These are phyloP conservation scores for Calonectria ilicicola DNA, from an alignment of 2,329 filamentous ascomycete species.

Conservation along the genomic window DNA sequence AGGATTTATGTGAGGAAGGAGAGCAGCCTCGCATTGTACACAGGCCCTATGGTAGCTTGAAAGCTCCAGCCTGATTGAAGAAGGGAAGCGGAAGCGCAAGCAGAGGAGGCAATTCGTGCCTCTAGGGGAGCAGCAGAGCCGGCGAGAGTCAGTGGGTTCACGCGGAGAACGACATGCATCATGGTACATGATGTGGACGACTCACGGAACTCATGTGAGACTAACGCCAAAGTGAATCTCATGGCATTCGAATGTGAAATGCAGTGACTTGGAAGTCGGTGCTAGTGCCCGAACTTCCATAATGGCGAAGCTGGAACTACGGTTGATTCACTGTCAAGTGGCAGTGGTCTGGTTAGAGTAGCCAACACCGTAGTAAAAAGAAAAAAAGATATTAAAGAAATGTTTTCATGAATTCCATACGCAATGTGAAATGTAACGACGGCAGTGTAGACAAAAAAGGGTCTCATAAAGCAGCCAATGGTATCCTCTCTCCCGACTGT, in stretches of 20 bases:
- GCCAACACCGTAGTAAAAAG: slow-evolving; percentile 40
- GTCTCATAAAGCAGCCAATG: not conserved
- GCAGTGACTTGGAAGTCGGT: slow-evolving; percentile 36
- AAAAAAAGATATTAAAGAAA: slow-evolving; percentile 33
- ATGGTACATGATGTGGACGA: slow-evolving; percentile 39
- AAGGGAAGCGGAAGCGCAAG: slow-evolving; percentile 38
- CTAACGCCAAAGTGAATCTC: slow-evolving; percentile 33
- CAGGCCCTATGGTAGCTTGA: slow-evolving; percentile 73
- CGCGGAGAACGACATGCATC: slow-evolving; percentile 37
- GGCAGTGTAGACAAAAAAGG: not conserved
- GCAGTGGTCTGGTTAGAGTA: slow-evolving; percentile 37
- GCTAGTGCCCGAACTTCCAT: slow-evolving; percentile 43
- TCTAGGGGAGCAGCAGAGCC: slow-evolving; percentile 34
- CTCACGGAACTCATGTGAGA: slow-evolving; percentile 36
- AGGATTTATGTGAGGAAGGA: slow-evolving; percentile 50
- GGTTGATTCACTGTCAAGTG: slow-evolving; percentile 43
- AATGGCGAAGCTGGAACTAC: slow-evolving; percentile 40
- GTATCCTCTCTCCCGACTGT: not conserved
- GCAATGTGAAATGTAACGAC: not conserved
- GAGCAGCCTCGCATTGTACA: slow-evolving; percentile 44
- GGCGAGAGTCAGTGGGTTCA: slow-evolving; percentile 35
- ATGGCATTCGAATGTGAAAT: slow-evolving; percentile 35
- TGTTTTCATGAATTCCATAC: not conserved
- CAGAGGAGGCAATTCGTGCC: slow-evolving; percentile 35
- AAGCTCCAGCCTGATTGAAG: slow-evolving; percentile 69